Percentiles rank a stretch among this genome's conserved stretches.
Conservation (phyloP, 441 rosid genomes). For the Flueggea neowawraea region DNA sequence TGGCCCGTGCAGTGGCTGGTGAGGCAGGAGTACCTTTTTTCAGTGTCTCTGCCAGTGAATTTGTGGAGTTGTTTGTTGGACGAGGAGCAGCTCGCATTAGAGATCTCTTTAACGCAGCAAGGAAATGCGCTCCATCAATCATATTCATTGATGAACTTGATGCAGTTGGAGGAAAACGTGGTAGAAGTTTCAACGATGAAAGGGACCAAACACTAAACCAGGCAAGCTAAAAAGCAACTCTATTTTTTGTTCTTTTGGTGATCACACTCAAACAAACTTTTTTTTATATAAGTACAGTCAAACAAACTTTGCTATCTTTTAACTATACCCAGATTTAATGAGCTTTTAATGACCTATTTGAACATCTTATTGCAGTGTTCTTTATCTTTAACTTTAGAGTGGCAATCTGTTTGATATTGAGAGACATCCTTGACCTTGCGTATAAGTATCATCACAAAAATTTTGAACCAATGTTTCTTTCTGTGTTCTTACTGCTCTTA, state of each 20-base stretch:
- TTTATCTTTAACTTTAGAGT: too few species aligned
- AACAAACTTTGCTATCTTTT: too few species aligned
- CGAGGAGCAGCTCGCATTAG: conserved; percentile 96
- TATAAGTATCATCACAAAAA: neutral
- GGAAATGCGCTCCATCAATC: conserved; percentile 75
- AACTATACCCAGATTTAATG: too few species aligned
- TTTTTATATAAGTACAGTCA: too few species aligned
- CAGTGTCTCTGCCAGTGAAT: conserved; percentile 94
- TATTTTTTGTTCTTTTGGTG: neutral
- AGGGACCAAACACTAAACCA: conserved; percentile 96
- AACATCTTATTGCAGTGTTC: too few species aligned
- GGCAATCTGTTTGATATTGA: too few species aligned
- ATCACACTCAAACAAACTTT: too few species aligned
- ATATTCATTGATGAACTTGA: conserved; percentile 94
- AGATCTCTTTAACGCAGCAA: conserved; percentile 76
- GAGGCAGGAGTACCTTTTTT: conserved; percentile 96
- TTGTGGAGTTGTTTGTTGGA: conserved; percentile 93
- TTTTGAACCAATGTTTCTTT: neutral
- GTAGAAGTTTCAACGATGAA: conserved; percentile 97
- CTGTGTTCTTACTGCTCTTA: too few species aligned
- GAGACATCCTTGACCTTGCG: neutral
- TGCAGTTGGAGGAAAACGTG: conserved; percentile 89
- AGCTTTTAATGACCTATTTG: too few species aligned
- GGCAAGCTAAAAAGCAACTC: conserved; percentile 33
- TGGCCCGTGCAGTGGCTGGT: conserved; percentile 98